Evolutionary conservation across 1,284 basidiomycete genomes (phyloP).

Genomic region (Cystobasidiaceae sp.): DNA sequence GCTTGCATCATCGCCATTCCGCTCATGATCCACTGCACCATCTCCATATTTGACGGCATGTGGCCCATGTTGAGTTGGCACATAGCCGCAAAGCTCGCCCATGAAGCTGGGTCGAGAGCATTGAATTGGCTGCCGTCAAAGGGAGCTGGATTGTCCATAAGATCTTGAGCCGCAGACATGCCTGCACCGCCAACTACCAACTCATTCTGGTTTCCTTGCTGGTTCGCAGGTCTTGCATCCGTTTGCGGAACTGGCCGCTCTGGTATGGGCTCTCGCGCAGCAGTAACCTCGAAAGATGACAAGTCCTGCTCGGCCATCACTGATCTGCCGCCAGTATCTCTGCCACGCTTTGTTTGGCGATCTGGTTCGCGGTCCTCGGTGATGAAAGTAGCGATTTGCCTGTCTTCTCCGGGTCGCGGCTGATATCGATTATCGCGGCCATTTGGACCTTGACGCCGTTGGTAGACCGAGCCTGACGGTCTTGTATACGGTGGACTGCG

Average conservation of each 20-base stretch:
- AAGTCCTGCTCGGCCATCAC: background rate
- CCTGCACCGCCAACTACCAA: no score
- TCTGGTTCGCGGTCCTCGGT: slow-evolving; percentile 8
- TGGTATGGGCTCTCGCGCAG: background rate
- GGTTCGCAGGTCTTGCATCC: background rate
- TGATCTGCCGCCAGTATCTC: background rate
- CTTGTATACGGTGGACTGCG: background rate
- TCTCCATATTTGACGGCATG: slow-evolving; percentile 23
- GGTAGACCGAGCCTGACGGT: background rate
- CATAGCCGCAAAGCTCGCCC: slow-evolving; percentile 26
- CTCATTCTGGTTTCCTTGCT: background rate
- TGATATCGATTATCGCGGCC: background rate
- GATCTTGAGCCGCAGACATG: background rate
- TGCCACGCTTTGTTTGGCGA: background rate
- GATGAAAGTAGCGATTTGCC: slow-evolving; percentile 19
- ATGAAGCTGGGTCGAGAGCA: slow-evolving; percentile 9
- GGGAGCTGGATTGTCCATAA: background rate
- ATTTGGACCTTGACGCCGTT: background rate
- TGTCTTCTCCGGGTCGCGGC: background rate
- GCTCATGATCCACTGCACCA: slow-evolving; percentile 29
- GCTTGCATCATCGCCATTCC: slow-evolving; percentile 28
- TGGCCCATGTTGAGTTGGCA: slow-evolving; percentile 19
- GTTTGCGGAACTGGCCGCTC: background rate
- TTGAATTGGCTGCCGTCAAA: slow-evolving; percentile 12
- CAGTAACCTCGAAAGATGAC: background rate